phyloP scores from a whole-genome alignment of 2,329 filamentous ascomycete genomes.

The Didymella pomorum region DNA sequence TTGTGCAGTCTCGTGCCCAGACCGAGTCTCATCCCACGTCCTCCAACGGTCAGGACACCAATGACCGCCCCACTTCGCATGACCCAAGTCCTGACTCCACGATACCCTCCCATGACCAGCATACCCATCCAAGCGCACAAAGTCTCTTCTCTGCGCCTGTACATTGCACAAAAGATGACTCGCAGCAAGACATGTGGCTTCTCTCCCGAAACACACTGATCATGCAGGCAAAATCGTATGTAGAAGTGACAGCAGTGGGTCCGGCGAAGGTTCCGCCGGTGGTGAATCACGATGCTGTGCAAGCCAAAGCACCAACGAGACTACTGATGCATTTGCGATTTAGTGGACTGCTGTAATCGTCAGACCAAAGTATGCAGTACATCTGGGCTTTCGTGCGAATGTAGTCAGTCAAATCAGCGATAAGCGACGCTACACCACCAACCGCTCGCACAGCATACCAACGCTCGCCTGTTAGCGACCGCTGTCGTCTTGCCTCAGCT shows the following conservation, averaged over 20 bases:
- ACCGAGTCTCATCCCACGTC: not conserved
- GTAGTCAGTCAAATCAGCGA: not conserved
- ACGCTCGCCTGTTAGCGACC: conserved; percentile 6
- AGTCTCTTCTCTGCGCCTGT: too few relatives aligned
- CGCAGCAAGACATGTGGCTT: conserved; percentile 17
- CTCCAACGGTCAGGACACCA: not conserved
- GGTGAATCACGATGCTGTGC: too few relatives aligned
- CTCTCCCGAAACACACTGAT: conserved; percentile 7
- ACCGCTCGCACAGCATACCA: not conserved
- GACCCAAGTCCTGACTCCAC: conserved; percentile 3
- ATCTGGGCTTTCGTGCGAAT: too few relatives aligned
- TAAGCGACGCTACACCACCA: not conserved
- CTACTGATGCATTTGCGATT: too few relatives aligned
- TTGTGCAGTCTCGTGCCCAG: conserved; percentile 14
- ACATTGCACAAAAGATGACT: conserved; percentile 1
- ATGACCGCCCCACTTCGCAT: not conserved
- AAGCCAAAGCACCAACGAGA: too few relatives aligned
- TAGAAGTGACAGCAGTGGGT: conserved; percentile 13
- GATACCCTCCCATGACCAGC: conserved; percentile 7
- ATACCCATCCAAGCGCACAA: too few relatives aligned
- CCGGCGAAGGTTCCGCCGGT: not conserved
- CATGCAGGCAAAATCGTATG: conserved; percentile 3
- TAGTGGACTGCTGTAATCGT: too few relatives aligned
- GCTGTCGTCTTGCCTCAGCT: not conserved
- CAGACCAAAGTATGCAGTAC: too few relatives aligned